Evolutionary conservation across 1,284 basidiomycete species (phyloP), one percentile per base, ranked within the genome.

Genomic region (Boletus sp.): DNA sequence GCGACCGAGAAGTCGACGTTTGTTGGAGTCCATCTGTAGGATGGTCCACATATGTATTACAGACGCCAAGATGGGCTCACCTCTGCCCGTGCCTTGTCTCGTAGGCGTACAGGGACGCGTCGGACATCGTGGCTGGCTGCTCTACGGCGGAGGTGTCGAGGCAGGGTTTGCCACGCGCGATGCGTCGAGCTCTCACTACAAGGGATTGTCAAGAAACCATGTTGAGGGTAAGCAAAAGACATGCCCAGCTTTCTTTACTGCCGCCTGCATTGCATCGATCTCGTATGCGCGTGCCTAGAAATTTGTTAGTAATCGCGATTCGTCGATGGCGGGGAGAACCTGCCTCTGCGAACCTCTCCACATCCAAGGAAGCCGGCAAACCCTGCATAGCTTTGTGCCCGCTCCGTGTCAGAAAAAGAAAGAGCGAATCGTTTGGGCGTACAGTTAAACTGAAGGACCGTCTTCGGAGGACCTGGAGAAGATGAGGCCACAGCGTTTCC

Each of bases 91-190:
- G 95, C 94, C 71, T 91, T 91, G 47, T 85, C 85, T 56, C 94
- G 82, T 31, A 97, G 78, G 30, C 90, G 82, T 30, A 85, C 75
- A 1, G 95, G 95, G n/a, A 98, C 93, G 19, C 94, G 86, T 9
- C 93, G 86, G 23, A 94, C 88, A 75, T 97, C 91, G 74, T 97
- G 95, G 67, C 93, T 95, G 2, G 95, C 95, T 14, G 95, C 95
- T 68, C 95, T 83, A 35, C 95, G 84, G 28, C 95, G 84, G 17
- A 98, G 80, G 72, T 95, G 93, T 27, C 95, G 83, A 14, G 95
- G 95, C 13, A 97, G 81, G 19, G 90, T 87, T 75, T 98, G 95
- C 86, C 95, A 98, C 2, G 89, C 93, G 59, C 95, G 82, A 62
- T 91, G 87, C 0, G 88, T 91, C 28, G 88, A 85, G 63, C 83